These are phyloP conservation scores for Bimuria novae-zelandiae DNA, from an alignment of 2,329 filamentous ascomycete genomes.

Conservation along the genomic window DNA sequence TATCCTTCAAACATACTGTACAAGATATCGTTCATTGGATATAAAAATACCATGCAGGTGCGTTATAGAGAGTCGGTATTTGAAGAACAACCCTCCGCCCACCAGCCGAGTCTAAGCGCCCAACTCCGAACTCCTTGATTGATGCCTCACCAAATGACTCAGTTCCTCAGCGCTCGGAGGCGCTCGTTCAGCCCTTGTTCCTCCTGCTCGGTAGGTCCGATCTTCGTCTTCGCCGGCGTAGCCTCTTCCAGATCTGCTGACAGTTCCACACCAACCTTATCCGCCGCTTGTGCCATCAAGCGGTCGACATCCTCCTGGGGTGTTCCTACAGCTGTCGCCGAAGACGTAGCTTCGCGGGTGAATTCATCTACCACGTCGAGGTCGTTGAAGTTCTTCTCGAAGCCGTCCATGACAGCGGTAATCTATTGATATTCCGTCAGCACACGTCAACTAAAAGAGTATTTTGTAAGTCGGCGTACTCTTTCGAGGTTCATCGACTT, in stretches of 20 bases:
- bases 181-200: slow-evolving; percentile 73
- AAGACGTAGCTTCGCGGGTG: slow-evolving; percentile 83
- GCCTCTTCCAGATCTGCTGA: slow-evolving; percentile 72
- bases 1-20: no score
- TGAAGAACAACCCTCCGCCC: neutral
- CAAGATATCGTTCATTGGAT: neutral
- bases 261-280: slow-evolving; percentile 84
- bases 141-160: slow-evolving; percentile 6
- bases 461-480: slow-evolving; percentile 43
- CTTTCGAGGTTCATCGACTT: slow-evolving; percentile 67
- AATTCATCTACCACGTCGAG: slow-evolving; percentile 63
- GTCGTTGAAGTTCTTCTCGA: slow-evolving; percentile 62
- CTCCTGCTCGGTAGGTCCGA: slow-evolving; percentile 74
- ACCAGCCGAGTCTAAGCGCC: neutral
- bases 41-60: neutral
- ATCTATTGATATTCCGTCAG: slow-evolving; percentile 51
- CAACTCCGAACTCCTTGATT: slow-evolving; percentile 5
- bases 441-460: neutral
- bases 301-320: slow-evolving; percentile 86
- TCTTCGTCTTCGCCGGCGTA: slow-evolving; percentile 59
- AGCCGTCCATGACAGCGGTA: slow-evolving; percentile 68
- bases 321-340: slow-evolving; percentile 74
- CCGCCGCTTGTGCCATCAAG: slow-evolving; percentile 81
- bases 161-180: slow-evolving; percentile 58
- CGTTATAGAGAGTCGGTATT: neutral